phyloP scores from a whole-genome alignment of 2,329 filamentous ascomycete genomes.

The Zalaria obscura region DNA sequence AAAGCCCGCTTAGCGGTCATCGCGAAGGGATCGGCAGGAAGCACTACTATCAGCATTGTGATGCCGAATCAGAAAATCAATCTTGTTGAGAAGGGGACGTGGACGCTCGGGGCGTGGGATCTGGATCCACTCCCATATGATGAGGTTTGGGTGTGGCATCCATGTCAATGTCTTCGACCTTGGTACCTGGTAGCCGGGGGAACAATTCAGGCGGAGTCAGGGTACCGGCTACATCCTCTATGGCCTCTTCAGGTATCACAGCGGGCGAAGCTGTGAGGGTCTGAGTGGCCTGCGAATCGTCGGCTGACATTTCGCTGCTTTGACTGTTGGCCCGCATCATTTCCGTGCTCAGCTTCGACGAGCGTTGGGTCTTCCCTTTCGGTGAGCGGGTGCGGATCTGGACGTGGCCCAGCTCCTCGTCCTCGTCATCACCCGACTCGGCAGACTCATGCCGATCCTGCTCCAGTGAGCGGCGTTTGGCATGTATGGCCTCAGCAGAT shows the following conservation, averaged over 20 bases:
- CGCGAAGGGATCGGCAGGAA: too few species aligned
- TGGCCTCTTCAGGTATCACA: neutral
- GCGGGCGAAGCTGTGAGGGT: neutral
- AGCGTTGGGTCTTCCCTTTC: constrained; percentile 45
- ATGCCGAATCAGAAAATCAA: too few species aligned
- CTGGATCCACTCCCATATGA: constrained; percentile 7
- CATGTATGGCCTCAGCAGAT: constrained; percentile 58
- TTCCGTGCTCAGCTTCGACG: constrained; percentile 83
- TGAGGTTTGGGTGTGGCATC: constrained; percentile 23
- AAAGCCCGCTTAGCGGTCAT: too few species aligned
- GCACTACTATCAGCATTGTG: too few species aligned
- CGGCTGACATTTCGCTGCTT: constrained; percentile 51
- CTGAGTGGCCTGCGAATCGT: constrained; percentile 21
- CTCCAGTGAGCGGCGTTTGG: constrained; percentile 62
- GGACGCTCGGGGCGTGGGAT: constrained; percentile 14
- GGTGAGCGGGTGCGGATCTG: constrained; percentile 37
- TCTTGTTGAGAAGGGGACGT: constrained; percentile 8
- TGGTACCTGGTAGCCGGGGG: constrained; percentile 26
- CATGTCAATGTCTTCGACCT: constrained; percentile 24
- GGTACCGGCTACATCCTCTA: constrained; percentile 17
- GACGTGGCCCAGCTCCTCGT: constrained; percentile 65
- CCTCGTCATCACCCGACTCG: constrained; percentile 88
- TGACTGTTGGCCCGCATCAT: constrained; percentile 97
- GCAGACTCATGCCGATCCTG: constrained; percentile 53
- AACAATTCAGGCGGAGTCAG: constrained; percentile 40